Conservation (phyloP, 164 flowering plant genomes). For the Magnolia officinalis region DNA sequence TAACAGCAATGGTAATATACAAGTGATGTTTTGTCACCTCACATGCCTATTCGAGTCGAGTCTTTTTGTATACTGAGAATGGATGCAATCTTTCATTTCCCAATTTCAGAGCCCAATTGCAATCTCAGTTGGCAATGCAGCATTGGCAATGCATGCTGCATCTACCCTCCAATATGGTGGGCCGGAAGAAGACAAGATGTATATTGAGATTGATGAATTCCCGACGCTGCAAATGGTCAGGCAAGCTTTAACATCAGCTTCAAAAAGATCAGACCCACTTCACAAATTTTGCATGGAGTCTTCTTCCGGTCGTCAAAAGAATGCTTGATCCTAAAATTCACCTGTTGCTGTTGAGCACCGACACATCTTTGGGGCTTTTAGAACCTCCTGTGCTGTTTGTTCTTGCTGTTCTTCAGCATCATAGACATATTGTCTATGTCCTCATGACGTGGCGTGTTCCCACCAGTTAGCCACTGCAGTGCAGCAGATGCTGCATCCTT, state of each 20-base stretch:
- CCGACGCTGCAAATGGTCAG: background rate
- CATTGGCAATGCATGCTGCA: background rate
- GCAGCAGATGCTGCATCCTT: slow-evolving; percentile 94
- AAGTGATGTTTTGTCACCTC: background rate
- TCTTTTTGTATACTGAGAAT: background rate
- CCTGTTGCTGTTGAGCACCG: background rate
- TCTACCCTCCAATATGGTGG: background rate
- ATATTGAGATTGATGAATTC: too few species aligned
- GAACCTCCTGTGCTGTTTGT: slow-evolving; percentile 25
- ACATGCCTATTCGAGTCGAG: background rate
- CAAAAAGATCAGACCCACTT: background rate
- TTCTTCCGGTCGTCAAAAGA: background rate
- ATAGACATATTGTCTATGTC: slow-evolving; percentile 58
- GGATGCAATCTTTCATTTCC: background rate
- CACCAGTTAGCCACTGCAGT: slow-evolving; percentile 60
- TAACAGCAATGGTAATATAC: background rate
- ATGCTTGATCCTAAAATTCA: background rate
- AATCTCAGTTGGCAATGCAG: background rate
- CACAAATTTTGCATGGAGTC: background rate
- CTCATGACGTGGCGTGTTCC: slow-evolving; percentile 33
- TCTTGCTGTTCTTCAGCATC: slow-evolving; percentile 73
- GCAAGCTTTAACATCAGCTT: background rate
- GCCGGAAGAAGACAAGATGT: background rate
- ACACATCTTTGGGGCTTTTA: background rate
- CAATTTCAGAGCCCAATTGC: background rate